phyloP scores from a whole-genome alignment of 225 moss, liverwort and hornwort species.

The Takakia lepidozioides region DNA sequence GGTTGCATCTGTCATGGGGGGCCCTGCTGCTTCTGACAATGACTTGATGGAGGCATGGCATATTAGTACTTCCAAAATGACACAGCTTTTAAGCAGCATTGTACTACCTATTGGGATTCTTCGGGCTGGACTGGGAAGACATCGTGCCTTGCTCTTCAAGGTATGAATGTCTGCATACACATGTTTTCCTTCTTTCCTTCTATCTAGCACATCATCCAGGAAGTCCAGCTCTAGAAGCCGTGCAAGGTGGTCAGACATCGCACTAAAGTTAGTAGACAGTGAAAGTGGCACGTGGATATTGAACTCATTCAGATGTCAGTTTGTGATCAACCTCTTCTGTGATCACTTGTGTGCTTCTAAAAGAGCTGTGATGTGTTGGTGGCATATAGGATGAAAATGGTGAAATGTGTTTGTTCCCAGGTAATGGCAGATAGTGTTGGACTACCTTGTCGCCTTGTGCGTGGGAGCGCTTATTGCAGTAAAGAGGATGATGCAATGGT shows the following conservation, averaged over 20 bases:
- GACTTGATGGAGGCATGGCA: slow-evolving; percentile 51
- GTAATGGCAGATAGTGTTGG: slow-evolving; percentile 96
- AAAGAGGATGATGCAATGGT: slow-evolving; percentile 78
- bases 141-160: slow-evolving; percentile 92
- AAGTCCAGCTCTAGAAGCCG: too few species aligned
- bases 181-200: not conserved
- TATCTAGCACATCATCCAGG: too few species aligned
- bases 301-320: too few species aligned
- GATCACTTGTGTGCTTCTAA: too few species aligned
- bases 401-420: slow-evolving; percentile 21
- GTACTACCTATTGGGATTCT: slow-evolving; percentile 86
- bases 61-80: slow-evolving; percentile 29
- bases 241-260: too few species aligned
- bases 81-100: slow-evolving; percentile 48
- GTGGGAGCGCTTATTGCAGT: slow-evolving; percentile 63
- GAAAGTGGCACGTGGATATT: too few species aligned
- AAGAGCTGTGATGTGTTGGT: too few species aligned
- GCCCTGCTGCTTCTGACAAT: slow-evolving; percentile 55
- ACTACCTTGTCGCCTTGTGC: slow-evolving; percentile 82
- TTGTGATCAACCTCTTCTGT: too few species aligned
- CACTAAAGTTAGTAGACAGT: too few species aligned
- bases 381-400: too few species aligned
- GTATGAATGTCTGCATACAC: slow-evolving; percentile 16
- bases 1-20: slow-evolving; percentile 81
- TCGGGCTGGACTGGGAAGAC: slow-evolving; percentile 63